These are phyloP conservation scores for Micractinium sp. DNA, from an alignment of 139 green algal genomes.

Conservation along the genomic window DNA sequence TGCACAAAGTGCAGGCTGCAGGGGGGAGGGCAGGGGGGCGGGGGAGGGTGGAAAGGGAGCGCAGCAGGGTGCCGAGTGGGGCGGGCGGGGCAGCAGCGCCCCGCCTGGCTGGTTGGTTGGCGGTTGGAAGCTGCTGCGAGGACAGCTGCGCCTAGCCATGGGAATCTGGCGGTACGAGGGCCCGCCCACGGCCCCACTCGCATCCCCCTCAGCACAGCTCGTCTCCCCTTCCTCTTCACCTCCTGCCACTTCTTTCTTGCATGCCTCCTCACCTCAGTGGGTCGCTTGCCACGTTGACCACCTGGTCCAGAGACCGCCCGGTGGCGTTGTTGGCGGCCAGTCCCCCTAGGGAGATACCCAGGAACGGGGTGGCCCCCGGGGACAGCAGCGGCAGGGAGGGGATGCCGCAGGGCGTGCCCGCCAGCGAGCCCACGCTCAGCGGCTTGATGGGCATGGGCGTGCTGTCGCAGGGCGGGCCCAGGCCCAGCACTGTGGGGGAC, in stretches of 20 bases:
- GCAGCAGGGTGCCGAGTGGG: not conserved
- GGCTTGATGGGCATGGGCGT: not conserved
- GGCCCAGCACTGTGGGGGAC: no score
- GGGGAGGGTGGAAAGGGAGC: not conserved
- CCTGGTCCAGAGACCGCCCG: not conserved
- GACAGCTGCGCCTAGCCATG: not conserved
- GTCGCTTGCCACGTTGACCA: constrained; percentile 5
- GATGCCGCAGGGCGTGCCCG: constrained; percentile 3
- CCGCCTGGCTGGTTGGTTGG: no score
- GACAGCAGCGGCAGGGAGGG: constrained; percentile 21
- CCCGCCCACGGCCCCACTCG: no score
- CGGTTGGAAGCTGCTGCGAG: not conserved
- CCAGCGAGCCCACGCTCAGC: not conserved
- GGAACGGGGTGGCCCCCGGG: not conserved
- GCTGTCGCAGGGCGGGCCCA: not conserved
- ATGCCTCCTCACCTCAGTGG: constrained; percentile 6
- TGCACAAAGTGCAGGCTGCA: constrained; percentile 27
- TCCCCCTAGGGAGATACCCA: not conserved
- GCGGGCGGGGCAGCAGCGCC: not conserved
- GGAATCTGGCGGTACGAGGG: not conserved
- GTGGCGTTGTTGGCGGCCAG: not conserved
- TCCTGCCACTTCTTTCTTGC: no score
- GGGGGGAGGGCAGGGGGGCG: no score
- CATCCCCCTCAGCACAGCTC: no score
- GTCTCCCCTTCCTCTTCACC: no score